phyloP scores from a whole-genome alignment of 352 stramenopile genomes.

The Pythium phragmitis region DNA sequence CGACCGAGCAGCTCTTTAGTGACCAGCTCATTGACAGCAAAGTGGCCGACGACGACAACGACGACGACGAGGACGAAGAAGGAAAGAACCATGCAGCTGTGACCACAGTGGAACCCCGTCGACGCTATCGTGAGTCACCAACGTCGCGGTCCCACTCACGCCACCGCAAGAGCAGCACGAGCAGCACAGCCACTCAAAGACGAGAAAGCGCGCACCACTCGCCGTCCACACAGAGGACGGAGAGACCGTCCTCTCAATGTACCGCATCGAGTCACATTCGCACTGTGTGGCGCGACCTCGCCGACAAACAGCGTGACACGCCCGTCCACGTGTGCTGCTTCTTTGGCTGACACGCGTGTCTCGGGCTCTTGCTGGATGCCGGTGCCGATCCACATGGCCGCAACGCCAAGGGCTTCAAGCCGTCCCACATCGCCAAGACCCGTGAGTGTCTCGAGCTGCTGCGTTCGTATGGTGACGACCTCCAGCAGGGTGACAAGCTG shows the following conservation, averaged over 20 bases:
- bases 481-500: conserved; percentile 67
- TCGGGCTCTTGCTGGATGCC: conserved; percentile 44
- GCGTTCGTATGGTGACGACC: conserved; percentile 50
- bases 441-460: conserved; percentile 51
- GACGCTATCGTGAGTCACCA: neutral
- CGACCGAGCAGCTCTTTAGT: conserved; percentile 63
- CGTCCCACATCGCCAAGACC: conserved; percentile 58
- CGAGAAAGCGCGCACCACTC: conserved; percentile 1
- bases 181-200: conserved; percentile 3
- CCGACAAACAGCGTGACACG: conserved; percentile 59
- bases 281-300: conserved; percentile 51
- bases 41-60: conserved; percentile 52
- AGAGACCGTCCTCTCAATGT: conserved; percentile 31
- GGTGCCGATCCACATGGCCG: conserved; percentile 58
- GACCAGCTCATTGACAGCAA: conserved; percentile 64
- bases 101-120: neutral
- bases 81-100: neutral
- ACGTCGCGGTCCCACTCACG: neutral
- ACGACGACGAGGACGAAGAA: conserved; percentile 35
- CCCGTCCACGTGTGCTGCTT: conserved; percentile 75
- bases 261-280: conserved; percentile 69
- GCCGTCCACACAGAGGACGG: neutral
- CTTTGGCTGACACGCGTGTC: conserved; percentile 60
- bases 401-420: conserved; percentile 70
- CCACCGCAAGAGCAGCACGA: conserved; percentile 14